These are phyloP conservation scores for Colletotrichum somersetense DNA, from an alignment of 2,329 filamentous ascomycete species.

Conservation along the genomic window DNA sequence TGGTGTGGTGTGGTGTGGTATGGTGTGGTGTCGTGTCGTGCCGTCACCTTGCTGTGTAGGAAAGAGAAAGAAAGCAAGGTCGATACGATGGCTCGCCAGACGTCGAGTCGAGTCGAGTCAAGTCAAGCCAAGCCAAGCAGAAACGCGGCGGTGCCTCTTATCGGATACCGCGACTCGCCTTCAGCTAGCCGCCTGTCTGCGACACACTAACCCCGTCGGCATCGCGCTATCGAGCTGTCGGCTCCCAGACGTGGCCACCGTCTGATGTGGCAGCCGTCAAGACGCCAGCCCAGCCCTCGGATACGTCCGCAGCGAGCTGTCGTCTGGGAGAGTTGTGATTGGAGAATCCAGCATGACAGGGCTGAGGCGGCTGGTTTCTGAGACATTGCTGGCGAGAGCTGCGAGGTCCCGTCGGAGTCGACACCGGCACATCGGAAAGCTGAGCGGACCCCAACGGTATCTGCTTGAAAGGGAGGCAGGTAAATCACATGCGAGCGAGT, in stretches of 20 bases:
- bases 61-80: not conserved
- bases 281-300: conserved; percentile 14
- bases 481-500: not conserved
- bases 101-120: not conserved
- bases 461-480: not conserved
- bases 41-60: not conserved
- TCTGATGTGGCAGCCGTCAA: conserved; percentile 24
- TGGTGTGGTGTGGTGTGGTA: not conserved
- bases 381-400: conserved; percentile 8
- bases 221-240: conserved; percentile 20
- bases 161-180: conserved; percentile 3
- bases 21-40: not conserved
- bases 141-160: conserved; percentile 20
- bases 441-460: not conserved
- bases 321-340: conserved; percentile 20
- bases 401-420: not conserved
- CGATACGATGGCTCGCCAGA: no score
- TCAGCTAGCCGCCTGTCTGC: not conserved
- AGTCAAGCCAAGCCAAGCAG: not conserved
- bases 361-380: not conserved
- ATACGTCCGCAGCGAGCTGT: conserved; percentile 22
- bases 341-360: conserved; percentile 17
- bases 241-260: conserved; percentile 17
- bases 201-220: conserved; percentile 27
- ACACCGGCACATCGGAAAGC: not conserved